Evolutionary conservation across 139 green algal species (phyloP).

Genomic region (Pleodorina starrii): DNA sequence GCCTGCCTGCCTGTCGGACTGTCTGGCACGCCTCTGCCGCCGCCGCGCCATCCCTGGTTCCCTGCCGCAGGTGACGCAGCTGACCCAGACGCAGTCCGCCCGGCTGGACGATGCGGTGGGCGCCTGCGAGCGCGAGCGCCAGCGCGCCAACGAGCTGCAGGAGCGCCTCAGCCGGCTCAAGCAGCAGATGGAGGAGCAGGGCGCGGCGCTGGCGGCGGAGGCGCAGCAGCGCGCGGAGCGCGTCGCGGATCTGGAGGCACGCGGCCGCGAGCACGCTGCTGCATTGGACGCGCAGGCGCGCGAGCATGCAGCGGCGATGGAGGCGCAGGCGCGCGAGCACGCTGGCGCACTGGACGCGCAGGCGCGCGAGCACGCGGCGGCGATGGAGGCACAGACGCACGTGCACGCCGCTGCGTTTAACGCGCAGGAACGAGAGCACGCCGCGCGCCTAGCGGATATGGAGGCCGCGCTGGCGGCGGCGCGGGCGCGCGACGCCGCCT

Average conservation of each 20-base stretch:
- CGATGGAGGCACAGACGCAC: not conserved
- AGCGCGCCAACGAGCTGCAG: not conserved
- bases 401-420: not conserved
- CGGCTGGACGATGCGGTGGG: not conserved
- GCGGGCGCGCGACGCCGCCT: not conserved
- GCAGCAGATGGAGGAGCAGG: not conserved
- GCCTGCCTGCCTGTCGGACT: not conserved
- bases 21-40: not conserved
- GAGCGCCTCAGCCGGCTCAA: not conserved
- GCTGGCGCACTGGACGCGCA: not conserved
- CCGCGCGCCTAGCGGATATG: not conserved
- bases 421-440: not conserved
- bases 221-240: not conserved
- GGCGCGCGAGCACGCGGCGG: not conserved
- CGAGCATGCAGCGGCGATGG: too few species aligned
- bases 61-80: slow-evolving; percentile 7
- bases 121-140: not conserved
- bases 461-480: not conserved
- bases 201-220: not conserved
- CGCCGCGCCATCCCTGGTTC: too few species aligned
- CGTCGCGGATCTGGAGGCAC: not conserved
- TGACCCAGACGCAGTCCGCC: not conserved
- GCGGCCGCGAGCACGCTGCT: too few species aligned
- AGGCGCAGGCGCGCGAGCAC: not conserved
- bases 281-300: too few species aligned